These are phyloP conservation scores for Talaromyces amestolkiae DNA, from an alignment of 2,329 filamentous ascomycete species.

Conservation along the genomic window DNA sequence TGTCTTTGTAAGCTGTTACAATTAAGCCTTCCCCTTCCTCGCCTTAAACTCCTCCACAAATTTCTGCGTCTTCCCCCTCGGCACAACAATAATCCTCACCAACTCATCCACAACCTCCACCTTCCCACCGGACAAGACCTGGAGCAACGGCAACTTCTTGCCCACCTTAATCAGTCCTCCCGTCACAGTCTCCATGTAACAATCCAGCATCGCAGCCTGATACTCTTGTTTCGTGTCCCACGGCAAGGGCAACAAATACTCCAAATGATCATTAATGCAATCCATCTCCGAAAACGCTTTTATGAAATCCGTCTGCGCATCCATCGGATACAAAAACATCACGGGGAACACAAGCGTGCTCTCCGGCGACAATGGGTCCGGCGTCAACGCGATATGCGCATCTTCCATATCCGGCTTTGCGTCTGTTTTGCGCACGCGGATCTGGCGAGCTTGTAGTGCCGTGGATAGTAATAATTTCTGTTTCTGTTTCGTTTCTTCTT, in stretches of 20 bases:
- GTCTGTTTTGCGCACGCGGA: constrained; percentile 64
- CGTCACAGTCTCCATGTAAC: constrained; percentile 78
- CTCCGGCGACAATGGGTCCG: constrained; percentile 69
- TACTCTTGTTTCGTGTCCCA: constrained; percentile 77
- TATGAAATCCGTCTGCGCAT: constrained; percentile 83
- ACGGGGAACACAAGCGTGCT: constrained; percentile 74
- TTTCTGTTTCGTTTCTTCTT: constrained; percentile 47
- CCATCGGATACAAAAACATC: constrained; percentile 79
- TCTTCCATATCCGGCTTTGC: constrained; percentile 86
- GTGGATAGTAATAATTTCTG: constrained; percentile 62
- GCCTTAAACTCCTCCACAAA: constrained; percentile 82
- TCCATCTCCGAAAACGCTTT: constrained; percentile 81
- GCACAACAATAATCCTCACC: constrained; percentile 78
- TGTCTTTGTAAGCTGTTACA: not conserved
- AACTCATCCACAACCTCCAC: constrained; percentile 86
- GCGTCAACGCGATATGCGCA: constrained; percentile 66
- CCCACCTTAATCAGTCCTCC: constrained; percentile 87
- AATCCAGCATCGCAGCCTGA: constrained; percentile 66
- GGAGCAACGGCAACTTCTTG: constrained; percentile 74
- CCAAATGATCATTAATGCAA: constrained; percentile 71
- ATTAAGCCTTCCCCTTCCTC: constrained; percentile 50
- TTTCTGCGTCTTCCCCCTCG: constrained; percentile 62
- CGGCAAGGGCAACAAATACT: constrained; percentile 80
- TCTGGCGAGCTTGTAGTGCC: constrained; percentile 67
- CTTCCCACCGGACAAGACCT: constrained; percentile 71